A percentile compares a stretch with the other conserved stretches of the same genome.
phyloP scores from a whole-genome alignment of 305 asterid species.

The Plantago lanceolata region DNA sequence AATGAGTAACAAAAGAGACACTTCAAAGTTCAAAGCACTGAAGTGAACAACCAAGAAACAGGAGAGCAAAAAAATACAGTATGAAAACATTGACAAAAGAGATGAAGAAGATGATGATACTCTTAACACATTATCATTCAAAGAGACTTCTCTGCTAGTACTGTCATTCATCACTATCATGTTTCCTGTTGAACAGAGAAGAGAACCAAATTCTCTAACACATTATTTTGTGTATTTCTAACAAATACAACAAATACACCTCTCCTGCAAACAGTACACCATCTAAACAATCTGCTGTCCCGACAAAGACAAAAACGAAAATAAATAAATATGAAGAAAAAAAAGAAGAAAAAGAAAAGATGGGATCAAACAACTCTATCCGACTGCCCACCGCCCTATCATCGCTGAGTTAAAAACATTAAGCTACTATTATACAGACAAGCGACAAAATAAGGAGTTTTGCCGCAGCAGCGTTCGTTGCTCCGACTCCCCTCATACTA shows the following conservation, averaged over 20 bases:
- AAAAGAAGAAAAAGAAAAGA: background rate
- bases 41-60: no score
- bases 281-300: background rate
- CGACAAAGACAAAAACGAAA: background rate
- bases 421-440: slow-evolving; percentile 10
- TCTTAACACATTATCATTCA: background rate
- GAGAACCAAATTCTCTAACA: slow-evolving; percentile 4
- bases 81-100: background rate
- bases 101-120: no score
- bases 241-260: slow-evolving; percentile 13
- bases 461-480: slow-evolving; percentile 25
- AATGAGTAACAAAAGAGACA: background rate
- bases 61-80: no score
- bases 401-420: slow-evolving; percentile 6
- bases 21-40: no score
- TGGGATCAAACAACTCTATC: background rate
- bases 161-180: background rate
- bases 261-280: slow-evolving; percentile 5
- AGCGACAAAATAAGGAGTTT: slow-evolving; percentile 16
- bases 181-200: no score
- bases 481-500: slow-evolving; percentile 10
- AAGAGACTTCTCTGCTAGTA: background rate
- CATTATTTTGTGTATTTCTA: background rate
- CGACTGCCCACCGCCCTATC: slow-evolving; percentile 5
- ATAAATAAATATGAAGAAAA: background rate